Conservation (phyloP, 78 protist genomes). For the Polysphondylium violaceum region DNA sequence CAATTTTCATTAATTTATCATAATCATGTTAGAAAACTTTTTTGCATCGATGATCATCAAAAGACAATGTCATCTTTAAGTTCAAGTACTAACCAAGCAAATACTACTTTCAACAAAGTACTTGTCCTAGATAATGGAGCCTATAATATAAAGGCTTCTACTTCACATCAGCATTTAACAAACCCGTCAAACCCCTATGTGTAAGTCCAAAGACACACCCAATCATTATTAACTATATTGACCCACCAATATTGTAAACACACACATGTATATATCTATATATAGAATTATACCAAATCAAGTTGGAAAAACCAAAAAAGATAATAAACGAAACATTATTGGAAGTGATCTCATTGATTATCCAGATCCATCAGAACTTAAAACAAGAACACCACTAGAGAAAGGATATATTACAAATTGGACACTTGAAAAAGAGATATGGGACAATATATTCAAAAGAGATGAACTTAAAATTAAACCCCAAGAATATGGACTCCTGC, state of each 20-base stretch:
- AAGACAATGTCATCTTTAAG: no score
- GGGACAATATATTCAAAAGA: constrained; percentile 71
- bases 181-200: constrained; percentile 5
- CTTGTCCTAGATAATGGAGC: constrained; percentile 24
- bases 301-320: constrained; percentile 56
- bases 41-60: no score
- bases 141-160: constrained; percentile 15
- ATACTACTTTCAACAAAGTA: constrained; percentile 25
- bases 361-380: constrained; percentile 36
- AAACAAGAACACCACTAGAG: constrained; percentile 61
- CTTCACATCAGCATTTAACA: neutral
- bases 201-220: neutral
- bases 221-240: neutral
- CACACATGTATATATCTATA: neutral
- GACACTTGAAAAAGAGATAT: constrained; percentile 80
- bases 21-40: no score
- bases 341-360: constrained; percentile 58
- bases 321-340: constrained; percentile 36
- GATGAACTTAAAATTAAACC: constrained; percentile 76
- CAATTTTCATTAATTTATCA: no score
- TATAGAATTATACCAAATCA: constrained; percentile 60
- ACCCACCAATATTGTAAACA: neutral
- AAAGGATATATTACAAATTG: constrained; percentile 85
- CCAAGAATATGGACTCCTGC: constrained; percentile 41
- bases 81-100: neutral